Percentiles rank a stretch among this genome's conserved stretches.
Evolutionary conservation across 345 rosid species (phyloP).

Genomic region (Eucalyptus pumila): DNA sequence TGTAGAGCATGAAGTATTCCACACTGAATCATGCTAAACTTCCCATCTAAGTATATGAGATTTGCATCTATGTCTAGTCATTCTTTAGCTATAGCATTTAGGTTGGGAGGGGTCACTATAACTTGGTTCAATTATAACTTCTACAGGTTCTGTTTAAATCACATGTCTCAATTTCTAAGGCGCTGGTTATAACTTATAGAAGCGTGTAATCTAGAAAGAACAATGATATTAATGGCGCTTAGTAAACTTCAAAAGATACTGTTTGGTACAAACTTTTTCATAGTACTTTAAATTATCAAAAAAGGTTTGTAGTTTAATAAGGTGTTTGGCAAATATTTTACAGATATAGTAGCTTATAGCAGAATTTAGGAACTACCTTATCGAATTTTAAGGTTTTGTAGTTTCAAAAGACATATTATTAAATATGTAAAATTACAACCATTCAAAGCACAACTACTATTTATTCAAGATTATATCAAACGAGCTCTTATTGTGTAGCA

Average conservation of each 20-base stretch:
- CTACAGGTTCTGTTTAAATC: not conserved
- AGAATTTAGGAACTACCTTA: not conserved
- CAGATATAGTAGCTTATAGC: not conserved
- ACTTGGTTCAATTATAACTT: not conserved
- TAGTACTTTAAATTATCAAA: not conserved
- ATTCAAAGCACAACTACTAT: not conserved
- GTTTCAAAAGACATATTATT: accelerated
- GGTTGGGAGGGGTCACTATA: not conserved
- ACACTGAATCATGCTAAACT: not conserved
- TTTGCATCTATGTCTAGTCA: not conserved
- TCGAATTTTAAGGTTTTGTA: not conserved
- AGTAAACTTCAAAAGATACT: not conserved
- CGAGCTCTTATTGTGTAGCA: not conserved
- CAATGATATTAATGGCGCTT: not conserved
- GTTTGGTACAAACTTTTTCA: not conserved
- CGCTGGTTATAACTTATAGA: not conserved
- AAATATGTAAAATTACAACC: not conserved
- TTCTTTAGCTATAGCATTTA: not conserved
- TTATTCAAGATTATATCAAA: not conserved
- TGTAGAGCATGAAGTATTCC: not conserved
- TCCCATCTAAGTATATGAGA: not conserved
- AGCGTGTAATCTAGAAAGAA: not conserved
- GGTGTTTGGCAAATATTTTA: not conserved
- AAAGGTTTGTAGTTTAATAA: not conserved
- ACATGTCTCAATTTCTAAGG: not conserved